Base-by-base conservation (phyloP, 345 rosid genomes). In the Euphorbia tirucalli region DNA sequence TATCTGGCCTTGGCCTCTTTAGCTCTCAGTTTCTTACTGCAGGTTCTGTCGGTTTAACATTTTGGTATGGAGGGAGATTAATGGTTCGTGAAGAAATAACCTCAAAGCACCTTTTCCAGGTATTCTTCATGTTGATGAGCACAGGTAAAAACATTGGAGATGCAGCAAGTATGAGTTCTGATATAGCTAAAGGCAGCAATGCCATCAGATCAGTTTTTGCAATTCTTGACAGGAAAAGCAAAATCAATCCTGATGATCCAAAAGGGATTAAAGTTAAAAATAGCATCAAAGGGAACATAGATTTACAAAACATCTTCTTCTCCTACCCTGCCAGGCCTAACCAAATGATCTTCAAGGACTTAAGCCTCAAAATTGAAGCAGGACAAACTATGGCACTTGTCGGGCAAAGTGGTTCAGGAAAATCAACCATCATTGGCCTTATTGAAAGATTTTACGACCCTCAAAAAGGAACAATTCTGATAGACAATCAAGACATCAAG, bases 381-480 rank as follows among this genome's bases (percentile, higher is more conserved):
- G 83, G 81, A 37, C 65, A 68, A 59, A 16, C 64, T n/a, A 65
- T 71, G n/a, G 78, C 25, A 75, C 80, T 15, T 77, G 83, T 24
- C 54, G 65, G 87, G 66, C 82, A 72, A 27, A 84, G 86, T 64
- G 87, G 87, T 31, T 86, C 87, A 0, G 89, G 89, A 18, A 86
- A 86, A 75, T 86, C 90, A 2, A 84, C 81, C 10, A 61, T 86
- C 31, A 79, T 86, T 25, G 78, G 72, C 1, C 63, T 86, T 27
- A 79, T 82, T 9, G 83, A 86, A 69, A 78, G 87, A 77, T 84
- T 86, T 55, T 86, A 84, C 43, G 86, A 86, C 48, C 85, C 86
- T 0, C 65, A 69, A 41, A 73, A 64, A 3, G 87, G 86, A 50
- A 43, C 61, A 4, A 58, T 86, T 14, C 39, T 59, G 72, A 64